Conservation (phyloP, 768 basidiomycete genomes). For the Sarcodon sp. region DNA sequence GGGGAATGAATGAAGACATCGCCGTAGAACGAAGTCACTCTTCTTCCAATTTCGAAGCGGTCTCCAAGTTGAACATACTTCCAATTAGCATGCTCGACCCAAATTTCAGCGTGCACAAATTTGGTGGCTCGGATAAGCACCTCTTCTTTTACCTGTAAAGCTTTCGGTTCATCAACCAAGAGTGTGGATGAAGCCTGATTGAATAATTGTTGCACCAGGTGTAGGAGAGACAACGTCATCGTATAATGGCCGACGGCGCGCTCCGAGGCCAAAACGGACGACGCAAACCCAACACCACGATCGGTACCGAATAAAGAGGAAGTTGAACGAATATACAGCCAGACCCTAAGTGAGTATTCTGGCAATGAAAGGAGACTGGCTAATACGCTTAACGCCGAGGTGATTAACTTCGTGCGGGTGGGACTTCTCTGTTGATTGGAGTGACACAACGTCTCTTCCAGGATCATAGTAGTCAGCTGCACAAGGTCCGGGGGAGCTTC, state of each 20-base stretch:
- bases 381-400: conserved; percentile 73
- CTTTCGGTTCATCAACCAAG: conserved; percentile 40
- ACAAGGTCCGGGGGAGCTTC: conserved; percentile 61
- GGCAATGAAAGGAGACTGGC: conserved; percentile 65
- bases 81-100: conserved; percentile 81
- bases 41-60: conserved; percentile 69
- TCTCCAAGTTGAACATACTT: conserved; percentile 74
- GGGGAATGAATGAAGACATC: conserved; percentile 54
- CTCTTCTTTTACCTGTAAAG: conserved; percentile 71
- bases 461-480: conserved; percentile 67
- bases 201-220: conserved; percentile 66
- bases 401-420: conserved; percentile 52
- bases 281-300: conserved; percentile 39
- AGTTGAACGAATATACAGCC: conserved; percentile 80
- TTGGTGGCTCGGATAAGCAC: conserved; percentile 66
- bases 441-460: conserved; percentile 63
- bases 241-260: conserved; percentile 65
- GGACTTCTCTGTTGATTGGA: conserved; percentile 26
- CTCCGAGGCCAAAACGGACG: conserved; percentile 57
- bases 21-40: conserved; percentile 53
- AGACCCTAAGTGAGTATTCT: conserved; percentile 69
- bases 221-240: conserved; percentile 69
- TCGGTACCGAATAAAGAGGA: conserved; percentile 63
- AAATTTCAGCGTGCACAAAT: conserved; percentile 80
- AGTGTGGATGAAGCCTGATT: conserved; percentile 53